Conservation (phyloP, 1,139 yeast genomes). For the Kodamaea ohmeri region DNA sequence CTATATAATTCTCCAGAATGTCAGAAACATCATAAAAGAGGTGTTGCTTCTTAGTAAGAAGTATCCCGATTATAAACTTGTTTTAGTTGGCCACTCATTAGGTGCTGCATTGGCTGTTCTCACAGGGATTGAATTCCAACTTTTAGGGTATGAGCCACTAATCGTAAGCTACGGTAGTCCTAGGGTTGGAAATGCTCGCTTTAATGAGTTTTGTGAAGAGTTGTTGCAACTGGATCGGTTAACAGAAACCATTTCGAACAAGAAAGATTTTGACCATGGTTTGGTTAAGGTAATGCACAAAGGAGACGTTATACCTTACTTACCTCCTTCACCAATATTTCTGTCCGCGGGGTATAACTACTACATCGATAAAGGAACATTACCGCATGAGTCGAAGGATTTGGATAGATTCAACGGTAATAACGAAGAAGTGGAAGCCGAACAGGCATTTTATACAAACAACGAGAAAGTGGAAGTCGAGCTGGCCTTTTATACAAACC, state of each 20-base stretch:
- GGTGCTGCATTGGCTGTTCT: slow-evolving; percentile 70
- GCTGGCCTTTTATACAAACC: slow-evolving; percentile 1
- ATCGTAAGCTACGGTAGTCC: slow-evolving; percentile 63
- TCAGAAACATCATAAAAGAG: slow-evolving; percentile 32
- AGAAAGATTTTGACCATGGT: slow-evolving; percentile 26
- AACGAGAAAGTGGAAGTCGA: slow-evolving; percentile 3
- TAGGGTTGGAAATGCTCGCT: slow-evolving; percentile 52
- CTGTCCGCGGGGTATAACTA: slow-evolving; percentile 52
- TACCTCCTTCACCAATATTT: slow-evolving; percentile 51
- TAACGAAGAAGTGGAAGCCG: slow-evolving; percentile 3
- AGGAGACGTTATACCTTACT: slow-evolving; percentile 54
- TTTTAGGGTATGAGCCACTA: slow-evolving; percentile 50
- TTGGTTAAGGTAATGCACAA: slow-evolving; percentile 53
- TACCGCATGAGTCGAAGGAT: slow-evolving; percentile 46
- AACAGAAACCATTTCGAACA: slow-evolving; percentile 13
- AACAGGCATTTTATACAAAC: neutral
- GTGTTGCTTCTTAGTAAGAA: slow-evolving; percentile 28
- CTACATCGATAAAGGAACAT: slow-evolving; percentile 36
- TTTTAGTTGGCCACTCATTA: slow-evolving; percentile 66
- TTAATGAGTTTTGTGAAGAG: slow-evolving; percentile 50
- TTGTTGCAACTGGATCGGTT: slow-evolving; percentile 40
- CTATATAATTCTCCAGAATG: slow-evolving; percentile 38
- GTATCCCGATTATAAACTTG: slow-evolving; percentile 48
- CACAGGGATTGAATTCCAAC: slow-evolving; percentile 56
- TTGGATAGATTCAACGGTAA: slow-evolving; percentile 19